Evolutionary conservation across 805 yeast species (phyloP), one percentile per base, ranked within the genome.

Genomic region (Candida maesae): DNA sequence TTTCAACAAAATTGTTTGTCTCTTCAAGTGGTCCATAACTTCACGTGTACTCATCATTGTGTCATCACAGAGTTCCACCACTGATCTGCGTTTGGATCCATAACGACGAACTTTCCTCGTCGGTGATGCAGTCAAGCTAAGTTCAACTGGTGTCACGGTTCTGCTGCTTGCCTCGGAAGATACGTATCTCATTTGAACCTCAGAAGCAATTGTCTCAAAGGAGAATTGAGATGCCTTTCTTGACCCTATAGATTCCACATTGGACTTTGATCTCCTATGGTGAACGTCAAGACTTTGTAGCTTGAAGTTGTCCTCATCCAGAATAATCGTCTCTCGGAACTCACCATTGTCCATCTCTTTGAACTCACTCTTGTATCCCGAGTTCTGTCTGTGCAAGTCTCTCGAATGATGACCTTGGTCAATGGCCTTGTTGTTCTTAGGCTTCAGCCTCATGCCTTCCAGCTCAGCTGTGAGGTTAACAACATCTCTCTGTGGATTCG

Each of bases 191-290:
- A 46, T 25, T 32, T 49, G 58, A 13, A 52, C 57, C 29, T 55
- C 56, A 9, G 57, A 52, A 1, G 53, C 53, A 25, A 51, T 38
- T 1, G 52, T 50, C 26, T 53, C 58, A 42, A 53, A 56, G 14
- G 60, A 53, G 29, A 53, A 53, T 4, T 19, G 32, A 1, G 57
- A 53, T 12, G 38, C 15, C 4, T 34, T 36, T 20, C 51, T 42
- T 6, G 38, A 19, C 12, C 46, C 30, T 2, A n/a, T 14, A 2
- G 19, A 36, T 33, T 16, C 19, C 5, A 8, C 33, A 15, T 43
- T 39, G 4, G 55, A 49, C 20, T 42, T 43, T 5, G 55, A 36
- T 38, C 49, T 44, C 15, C 30, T 34, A 19, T 20, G 39, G 31
- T 27, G 25, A 8, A 28, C 12, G 13, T 26, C 29, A 13, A 25